These are phyloP conservation scores for Arabidopsis suecica DNA, from an alignment of 345 rosid species.

Conservation along the genomic window DNA sequence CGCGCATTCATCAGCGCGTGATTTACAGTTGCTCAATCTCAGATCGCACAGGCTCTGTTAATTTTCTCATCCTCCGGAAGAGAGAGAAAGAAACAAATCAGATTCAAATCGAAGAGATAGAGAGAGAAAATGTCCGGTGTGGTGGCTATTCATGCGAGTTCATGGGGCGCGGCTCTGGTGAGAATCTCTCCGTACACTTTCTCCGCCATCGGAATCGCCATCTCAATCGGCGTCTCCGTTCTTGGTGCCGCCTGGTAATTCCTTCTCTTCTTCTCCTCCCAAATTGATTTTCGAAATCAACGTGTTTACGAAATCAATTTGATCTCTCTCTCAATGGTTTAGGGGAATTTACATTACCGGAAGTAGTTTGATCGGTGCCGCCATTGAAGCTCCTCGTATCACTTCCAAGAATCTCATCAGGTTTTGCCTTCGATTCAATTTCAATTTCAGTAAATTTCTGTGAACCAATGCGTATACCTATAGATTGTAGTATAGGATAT, in stretches of 20 bases:
- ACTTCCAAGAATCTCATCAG: conserved; percentile 96
- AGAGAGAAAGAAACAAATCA: conserved; percentile 3
- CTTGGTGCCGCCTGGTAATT: conserved; percentile 96
- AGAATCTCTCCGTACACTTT: conserved; percentile 85
- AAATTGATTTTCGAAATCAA: not conserved
- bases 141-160: conserved; percentile 56
- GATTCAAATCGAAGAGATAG: not conserved
- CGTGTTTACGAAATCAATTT: not conserved
- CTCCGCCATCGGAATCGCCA: conserved; percentile 89
- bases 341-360: conserved; percentile 97
- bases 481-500: not conserved
- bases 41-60: conserved; percentile 6
- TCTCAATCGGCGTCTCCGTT: conserved; percentile 91
- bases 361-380: conserved; percentile 96
- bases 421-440: conserved; percentile 37
- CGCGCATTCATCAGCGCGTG: conserved; percentile 18
- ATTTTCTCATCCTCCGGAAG: not conserved
- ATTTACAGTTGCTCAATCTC: not conserved
- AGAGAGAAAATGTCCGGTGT: conserved; percentile 44
- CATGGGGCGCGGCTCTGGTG: conserved; percentile 75
- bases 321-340: not conserved
- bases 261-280: not conserved
- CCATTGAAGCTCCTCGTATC: conserved; percentile 90
- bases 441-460: conserved; percentile 5
- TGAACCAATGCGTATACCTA: not conserved